Base-by-base conservation (phyloP, 192 early-diverging fungal species). In the Lunasporangiospora selenospora region DNA sequence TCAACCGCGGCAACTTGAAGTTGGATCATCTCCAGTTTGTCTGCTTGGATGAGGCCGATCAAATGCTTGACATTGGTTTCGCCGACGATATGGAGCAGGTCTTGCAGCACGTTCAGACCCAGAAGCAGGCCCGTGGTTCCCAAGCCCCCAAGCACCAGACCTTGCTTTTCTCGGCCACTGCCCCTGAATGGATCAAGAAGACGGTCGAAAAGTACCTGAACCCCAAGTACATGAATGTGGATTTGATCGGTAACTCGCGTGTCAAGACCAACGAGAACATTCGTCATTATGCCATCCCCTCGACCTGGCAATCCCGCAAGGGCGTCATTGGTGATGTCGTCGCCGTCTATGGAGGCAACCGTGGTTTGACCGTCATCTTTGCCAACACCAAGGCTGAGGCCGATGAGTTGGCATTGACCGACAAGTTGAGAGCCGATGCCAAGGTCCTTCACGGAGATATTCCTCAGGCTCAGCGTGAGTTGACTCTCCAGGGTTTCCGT, bases 281-380 rank as follows among this genome's bases (percentile, higher is more conserved):
- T 65, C 79, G 81, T 32, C 96, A 98, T 79, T 86, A 89, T 63
- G 90, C 88, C 24, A 88, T 96, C 61, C 88, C 90, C 19, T 90
- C 92, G 31, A 84, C 93, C 40, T 98, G 92, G 87, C 90, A 93
- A 64, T 90, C 92, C 53, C 88, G 94, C 58, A 86, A 89, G 53
- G 94, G 92, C 59, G 90, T 98, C 60, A 86, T 98, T 34, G 95
- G 92, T 18, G 96, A 98, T 77, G 92, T 98, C 42, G 92, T 97
- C 12, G 85, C 93, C 26, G 90, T 94, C 18, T 94, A 98, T 77
- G 96, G 92, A 48, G 83, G 85, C 36, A 81, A 83, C 41, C 69
- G 69, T 34, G 89, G 92, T 4, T 85, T 93, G 57, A 90, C 91
- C 0, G 95, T 98, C 48, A 93, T 98, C 58, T 98, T 98, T 76